phyloP scores from a whole-genome alignment of 371 early-diverging fungal species.

The Haplosporangium sp. region DNA sequence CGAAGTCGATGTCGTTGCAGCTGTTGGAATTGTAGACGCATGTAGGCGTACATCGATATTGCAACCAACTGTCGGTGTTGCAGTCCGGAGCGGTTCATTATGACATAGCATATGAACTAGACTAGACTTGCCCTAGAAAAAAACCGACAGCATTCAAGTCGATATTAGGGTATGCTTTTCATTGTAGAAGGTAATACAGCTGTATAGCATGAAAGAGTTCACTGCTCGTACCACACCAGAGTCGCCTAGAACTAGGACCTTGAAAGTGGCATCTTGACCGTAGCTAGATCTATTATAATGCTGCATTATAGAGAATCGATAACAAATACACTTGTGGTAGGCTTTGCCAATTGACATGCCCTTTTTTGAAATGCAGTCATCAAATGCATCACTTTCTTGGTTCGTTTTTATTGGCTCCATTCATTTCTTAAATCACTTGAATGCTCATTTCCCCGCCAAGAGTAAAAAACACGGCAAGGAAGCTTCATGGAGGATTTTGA shows the following conservation, averaged over 20 bases:
- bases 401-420: constrained; percentile 1
- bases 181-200: not conserved
- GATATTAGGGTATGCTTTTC: not conserved
- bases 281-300: constrained; percentile 6
- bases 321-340: not conserved
- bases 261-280: constrained; percentile 18
- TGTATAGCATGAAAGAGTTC: not conserved
- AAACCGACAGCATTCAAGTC: not conserved
- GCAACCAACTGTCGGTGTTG: constrained; percentile 59
- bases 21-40: constrained; percentile 18
- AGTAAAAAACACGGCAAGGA: not conserved
- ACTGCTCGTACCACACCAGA: constrained; percentile 43
- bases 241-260: constrained; percentile 50
- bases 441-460: not conserved
- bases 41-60: constrained; percentile 59
- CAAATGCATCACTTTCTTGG: not conserved
- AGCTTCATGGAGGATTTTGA: constrained; percentile 53
- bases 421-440: constrained; percentile 2
- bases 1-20: constrained; percentile 14
- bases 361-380: constrained; percentile 4
- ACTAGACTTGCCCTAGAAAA: constrained; percentile 59
- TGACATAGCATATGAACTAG: constrained; percentile 63
- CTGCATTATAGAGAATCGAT: constrained; percentile 2
- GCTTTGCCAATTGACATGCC: not conserved
- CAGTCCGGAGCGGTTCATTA: constrained; percentile 48